Base-by-base conservation (phyloP, 768 basidiomycete genomes). In the Boletus patriciae region DNA sequence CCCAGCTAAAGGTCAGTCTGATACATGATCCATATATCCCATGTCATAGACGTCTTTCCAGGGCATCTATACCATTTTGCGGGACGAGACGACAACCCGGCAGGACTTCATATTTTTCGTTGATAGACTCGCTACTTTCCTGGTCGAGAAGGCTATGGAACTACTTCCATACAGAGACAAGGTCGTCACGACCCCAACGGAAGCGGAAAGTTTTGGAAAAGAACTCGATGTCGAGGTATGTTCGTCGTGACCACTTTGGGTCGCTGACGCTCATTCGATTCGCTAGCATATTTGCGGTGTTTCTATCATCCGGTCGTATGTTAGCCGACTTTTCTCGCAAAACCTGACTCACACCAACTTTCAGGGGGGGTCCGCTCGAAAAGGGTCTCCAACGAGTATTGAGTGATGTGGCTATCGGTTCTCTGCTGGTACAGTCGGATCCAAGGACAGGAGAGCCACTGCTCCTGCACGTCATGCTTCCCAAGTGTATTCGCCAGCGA, bases 51-150 rank as follows among this genome's bases (percentile, higher is more conserved):
- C 16, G 5, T 34, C 44, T 58, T 29, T 9, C 47, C 47, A 96
- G 92, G 94, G 94, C 0, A 94, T 98, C 7, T 88, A 88, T 68
- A 98, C 96, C 0, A 86, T 90, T 25, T 67, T 99, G 21, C 82
- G 96, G 9, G 87, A 93, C 63, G 76, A 74, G 53, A 79, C 74
- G n/a, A 87, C 90, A 0, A 74, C 75, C 13, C 78, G 86, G 18
- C 90, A 90, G 63, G 94, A 98, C 66, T 98, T 98, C 66, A 86
- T 98, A 38, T 96, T 97, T 77, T 94, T 93, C 67, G 84, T 84
- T 0, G 94, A 97, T 68, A 82, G 96, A 18, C 75, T 98, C 2
- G 84, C 95, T 0, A 94, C 92, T 0, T 72, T 92, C 19, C 73
- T 98, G 23, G 84, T 91, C 6, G 96, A 98, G 72, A 81, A 85